Evolutionary conservation across 1,284 basidiomycete genomes (phyloP).

Genomic region (Polyporus tsugae): DNA sequence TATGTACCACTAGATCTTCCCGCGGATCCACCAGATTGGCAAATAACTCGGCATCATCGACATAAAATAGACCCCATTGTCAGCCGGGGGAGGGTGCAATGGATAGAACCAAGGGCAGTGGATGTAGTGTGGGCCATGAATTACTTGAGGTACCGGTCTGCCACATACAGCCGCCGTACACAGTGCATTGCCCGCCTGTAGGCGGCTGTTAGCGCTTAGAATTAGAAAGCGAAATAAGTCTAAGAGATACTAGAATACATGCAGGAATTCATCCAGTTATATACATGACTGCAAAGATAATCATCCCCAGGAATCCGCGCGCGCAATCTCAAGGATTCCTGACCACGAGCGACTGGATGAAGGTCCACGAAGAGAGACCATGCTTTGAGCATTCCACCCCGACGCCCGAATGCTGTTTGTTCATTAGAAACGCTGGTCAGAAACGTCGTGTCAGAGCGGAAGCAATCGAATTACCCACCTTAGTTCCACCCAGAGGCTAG

Average conservation of each 20-base stretch:
- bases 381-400: slow-evolving; percentile 22
- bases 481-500: slow-evolving; percentile 21
- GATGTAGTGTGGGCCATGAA: not conserved
- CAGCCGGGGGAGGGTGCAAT: not conserved
- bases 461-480: slow-evolving; percentile 7
- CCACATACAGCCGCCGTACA: not conserved
- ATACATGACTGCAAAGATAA: not conserved
- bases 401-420: slow-evolving; percentile 15
- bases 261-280: not conserved
- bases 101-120: not conserved
- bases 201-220: not conserved
- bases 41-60: not conserved
- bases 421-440: not conserved
- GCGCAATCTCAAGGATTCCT: not conserved
- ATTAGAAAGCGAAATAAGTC: not conserved
- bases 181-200: not conserved
- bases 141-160: not conserved
- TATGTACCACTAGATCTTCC: not conserved
- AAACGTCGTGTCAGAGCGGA: not conserved
- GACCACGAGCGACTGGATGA: slow-evolving; percentile 16
- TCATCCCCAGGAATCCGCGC: not conserved
- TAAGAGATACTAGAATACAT: not conserved
- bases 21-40: not conserved
- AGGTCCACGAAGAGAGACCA: slow-evolving; percentile 27
- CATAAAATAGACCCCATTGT: not conserved